A percentile compares a stretch with the other conserved stretches of the same genome.
These are phyloP conservation scores for Geranium brycei DNA, from an alignment of 345 rosid species.

Conservation along the genomic window DNA sequence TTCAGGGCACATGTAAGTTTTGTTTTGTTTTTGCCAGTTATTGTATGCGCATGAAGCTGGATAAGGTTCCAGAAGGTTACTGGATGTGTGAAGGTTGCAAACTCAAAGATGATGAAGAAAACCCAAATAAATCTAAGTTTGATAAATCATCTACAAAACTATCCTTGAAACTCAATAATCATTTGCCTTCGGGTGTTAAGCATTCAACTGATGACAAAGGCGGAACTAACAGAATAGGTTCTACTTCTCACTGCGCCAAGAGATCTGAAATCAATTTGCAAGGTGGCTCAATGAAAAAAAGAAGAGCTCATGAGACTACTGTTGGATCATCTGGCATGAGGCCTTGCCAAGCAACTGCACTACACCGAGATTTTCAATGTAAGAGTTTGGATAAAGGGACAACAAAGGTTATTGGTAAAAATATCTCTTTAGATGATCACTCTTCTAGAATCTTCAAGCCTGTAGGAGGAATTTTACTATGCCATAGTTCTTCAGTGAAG, in stretches of 20 bases:
- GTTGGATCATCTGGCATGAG: slow-evolving; percentile 1
- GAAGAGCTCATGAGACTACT: slow-evolving; percentile 5
- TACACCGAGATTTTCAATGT: background rate
- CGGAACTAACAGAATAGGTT: slow-evolving; percentile 5
- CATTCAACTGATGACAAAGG: slow-evolving; percentile 6
- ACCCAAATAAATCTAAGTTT: slow-evolving; percentile 9
- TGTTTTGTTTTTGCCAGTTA: slow-evolving; percentile 25
- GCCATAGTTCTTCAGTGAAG: too few species aligned
- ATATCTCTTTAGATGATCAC: background rate
- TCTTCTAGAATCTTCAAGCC: background rate
- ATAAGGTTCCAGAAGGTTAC: slow-evolving; percentile 25
- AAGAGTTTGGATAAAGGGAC: slow-evolving; percentile 4
- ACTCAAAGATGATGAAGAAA: slow-evolving; percentile 15
- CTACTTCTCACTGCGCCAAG: slow-evolving; percentile 5
- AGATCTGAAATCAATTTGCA: slow-evolving; percentile 5
- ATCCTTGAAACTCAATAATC: background rate
- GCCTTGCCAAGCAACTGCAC: slow-evolving; percentile 6
- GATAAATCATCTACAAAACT: slow-evolving; percentile 6
- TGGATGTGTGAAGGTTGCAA: slow-evolving; percentile 54
- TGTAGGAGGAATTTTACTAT: background rate
- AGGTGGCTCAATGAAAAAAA: background rate
- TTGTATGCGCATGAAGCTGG: slow-evolving; percentile 41
- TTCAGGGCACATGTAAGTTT: too few species aligned
- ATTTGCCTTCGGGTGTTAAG: background rate
- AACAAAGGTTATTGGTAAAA: background rate